A percentile compares a stretch with the other conserved stretches of the same genome.
Conservation (phyloP, 768 basidiomycete genomes). For the Plicaturopsis crispa region DNA sequence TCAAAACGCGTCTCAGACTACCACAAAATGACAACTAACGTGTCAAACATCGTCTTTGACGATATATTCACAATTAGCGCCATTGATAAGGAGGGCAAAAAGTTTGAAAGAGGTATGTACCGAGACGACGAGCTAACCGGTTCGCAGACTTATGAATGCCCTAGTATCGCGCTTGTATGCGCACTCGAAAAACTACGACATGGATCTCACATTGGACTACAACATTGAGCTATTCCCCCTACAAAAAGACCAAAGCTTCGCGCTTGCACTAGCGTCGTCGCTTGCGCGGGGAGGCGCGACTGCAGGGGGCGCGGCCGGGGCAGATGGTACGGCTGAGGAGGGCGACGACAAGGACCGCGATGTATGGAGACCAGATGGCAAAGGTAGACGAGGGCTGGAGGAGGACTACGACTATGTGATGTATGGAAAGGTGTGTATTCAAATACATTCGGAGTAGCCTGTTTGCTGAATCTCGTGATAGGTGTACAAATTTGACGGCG, state of each 20-base stretch:
- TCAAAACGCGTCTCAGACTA: too few species aligned
- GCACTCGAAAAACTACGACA: conserved; percentile 84
- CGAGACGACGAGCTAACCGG: conserved; percentile 1
- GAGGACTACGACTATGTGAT: conserved; percentile 99
- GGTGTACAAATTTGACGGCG: conserved; percentile 97
- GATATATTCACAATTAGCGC: conserved; percentile 84
- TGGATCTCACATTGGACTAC: conserved; percentile 91
- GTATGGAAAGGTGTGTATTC: conserved; percentile 81
- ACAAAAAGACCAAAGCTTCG: conserved; percentile 58
- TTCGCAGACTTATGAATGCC: conserved; percentile 2
- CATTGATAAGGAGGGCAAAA: conserved; percentile 91
- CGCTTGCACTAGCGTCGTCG: conserved; percentile 81
- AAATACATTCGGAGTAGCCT: neutral
- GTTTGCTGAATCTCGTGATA: conserved; percentile 20
- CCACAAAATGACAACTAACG: conserved; percentile 52
- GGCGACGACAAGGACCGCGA: conserved; percentile 67
- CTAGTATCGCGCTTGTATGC: conserved; percentile 91
- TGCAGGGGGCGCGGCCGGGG: conserved; percentile 28
- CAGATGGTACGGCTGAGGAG: conserved; percentile 45
- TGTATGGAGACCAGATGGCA: conserved; percentile 82
- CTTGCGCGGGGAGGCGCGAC: conserved; percentile 50
- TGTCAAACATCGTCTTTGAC: conserved; percentile 82
- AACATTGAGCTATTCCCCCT: conserved; percentile 89
- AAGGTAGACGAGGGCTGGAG: conserved; percentile 74
- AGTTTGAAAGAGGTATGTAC: conserved; percentile 88